phyloP scores from a whole-genome alignment of 1,284 basidiomycete genomes.

The Meira nashicola region DNA sequence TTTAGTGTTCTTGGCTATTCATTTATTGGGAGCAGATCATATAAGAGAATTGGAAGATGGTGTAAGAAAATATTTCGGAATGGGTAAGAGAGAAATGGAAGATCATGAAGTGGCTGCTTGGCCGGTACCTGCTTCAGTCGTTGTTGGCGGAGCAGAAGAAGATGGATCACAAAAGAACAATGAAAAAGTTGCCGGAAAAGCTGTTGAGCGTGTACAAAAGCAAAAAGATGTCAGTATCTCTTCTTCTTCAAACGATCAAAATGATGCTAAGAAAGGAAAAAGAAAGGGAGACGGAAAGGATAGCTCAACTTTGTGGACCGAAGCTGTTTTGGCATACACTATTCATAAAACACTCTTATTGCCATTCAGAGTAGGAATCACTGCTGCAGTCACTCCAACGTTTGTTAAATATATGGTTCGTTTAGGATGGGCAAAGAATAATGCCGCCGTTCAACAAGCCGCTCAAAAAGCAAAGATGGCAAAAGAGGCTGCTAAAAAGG shows the following conservation, averaged over 20 bases:
- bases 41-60: constrained; percentile 67
- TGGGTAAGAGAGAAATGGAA: constrained; percentile 27
- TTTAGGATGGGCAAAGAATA: constrained; percentile 37
- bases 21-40: constrained; percentile 81
- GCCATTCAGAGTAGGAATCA: constrained; percentile 82
- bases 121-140: constrained; percentile 13
- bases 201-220: not conserved
- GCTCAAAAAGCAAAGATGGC: constrained; percentile 9
- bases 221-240: not conserved
- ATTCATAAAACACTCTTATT: constrained; percentile 92
- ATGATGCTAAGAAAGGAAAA: not conserved
- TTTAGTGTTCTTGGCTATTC: constrained; percentile 76
- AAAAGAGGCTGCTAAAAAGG: constrained; percentile 3
- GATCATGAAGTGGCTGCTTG: constrained; percentile 15
- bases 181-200: not conserved
- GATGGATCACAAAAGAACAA: constrained; percentile 6
- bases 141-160: constrained; percentile 15
- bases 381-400: constrained; percentile 77
- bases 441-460: constrained; percentile 6
- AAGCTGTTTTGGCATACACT: constrained; percentile 84
- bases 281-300: not conserved
- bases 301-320: constrained; percentile 66
- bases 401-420: constrained; percentile 60
- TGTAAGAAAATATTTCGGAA: constrained; percentile 53
- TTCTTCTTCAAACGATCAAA: not conserved